These are phyloP conservation scores for Herpetospermum pedunculosum DNA, from an alignment of 306 rosid species.

Conservation along the genomic window DNA sequence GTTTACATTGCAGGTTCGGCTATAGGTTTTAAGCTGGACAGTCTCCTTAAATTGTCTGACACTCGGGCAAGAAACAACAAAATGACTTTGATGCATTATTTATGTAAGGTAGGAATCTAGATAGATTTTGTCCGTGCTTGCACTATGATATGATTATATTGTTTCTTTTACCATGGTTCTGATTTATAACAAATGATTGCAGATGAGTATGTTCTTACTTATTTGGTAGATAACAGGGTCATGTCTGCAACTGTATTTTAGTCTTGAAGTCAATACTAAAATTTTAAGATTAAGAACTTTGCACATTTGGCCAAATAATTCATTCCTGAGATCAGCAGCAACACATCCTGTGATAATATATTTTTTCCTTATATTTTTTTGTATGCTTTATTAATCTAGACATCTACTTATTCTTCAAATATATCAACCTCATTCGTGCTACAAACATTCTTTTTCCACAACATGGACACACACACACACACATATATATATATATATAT, in stretches of 20 bases:
- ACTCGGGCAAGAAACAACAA: conserved; percentile 98
- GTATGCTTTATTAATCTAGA: background rate
- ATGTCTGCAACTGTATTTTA: background rate
- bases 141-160: background rate
- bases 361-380: background rate
- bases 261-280: background rate
- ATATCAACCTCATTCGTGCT: background rate
- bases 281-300: background rate
- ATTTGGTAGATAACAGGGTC: background rate
- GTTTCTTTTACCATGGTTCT: background rate
- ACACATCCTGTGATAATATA: background rate
- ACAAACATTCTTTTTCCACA: background rate
- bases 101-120: conserved; percentile 66
- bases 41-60: conserved; percentile 94
- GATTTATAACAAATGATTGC: background rate
- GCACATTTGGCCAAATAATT: background rate
- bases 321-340: background rate
- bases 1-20: conserved; percentile 72
- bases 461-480: too few species aligned
- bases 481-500: too few species aligned
- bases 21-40: conserved; percentile 93
- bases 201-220: background rate
- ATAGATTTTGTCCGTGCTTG: background rate
- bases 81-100: conserved; percentile 98
- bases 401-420: background rate